Percentiles rank a stretch among this genome's conserved stretches.
Conservation (phyloP, 139 green algal species). For the Chlorella sp. region DNA sequence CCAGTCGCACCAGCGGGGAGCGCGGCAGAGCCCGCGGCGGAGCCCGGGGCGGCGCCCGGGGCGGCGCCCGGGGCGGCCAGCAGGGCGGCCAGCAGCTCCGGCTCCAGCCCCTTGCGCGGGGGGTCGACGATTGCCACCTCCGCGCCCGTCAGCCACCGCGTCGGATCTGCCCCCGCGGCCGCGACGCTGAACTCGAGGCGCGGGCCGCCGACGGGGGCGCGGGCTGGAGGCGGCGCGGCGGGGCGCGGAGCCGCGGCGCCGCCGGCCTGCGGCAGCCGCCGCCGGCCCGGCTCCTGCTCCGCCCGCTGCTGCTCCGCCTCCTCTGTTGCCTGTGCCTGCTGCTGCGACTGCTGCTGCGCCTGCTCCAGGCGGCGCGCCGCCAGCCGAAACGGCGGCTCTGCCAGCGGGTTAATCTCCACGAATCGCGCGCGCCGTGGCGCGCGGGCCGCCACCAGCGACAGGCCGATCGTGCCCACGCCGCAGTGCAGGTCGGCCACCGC, state of each 20-base stretch:
- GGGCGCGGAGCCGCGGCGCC: not conserved
- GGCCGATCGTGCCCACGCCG: slow-evolving; percentile 78
- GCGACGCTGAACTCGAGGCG: slow-evolving; percentile 56
- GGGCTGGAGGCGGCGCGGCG: too few species aligned
- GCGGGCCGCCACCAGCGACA: slow-evolving; percentile 54
- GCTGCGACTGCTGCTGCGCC: not conserved
- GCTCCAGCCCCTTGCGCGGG: slow-evolving; percentile 74
- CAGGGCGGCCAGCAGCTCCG: slow-evolving; percentile 52
- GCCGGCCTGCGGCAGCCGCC: not conserved
- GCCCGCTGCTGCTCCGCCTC: not conserved
- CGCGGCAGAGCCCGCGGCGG: not conserved
- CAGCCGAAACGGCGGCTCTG: slow-evolving; percentile 36
- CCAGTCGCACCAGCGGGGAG: too few species aligned
- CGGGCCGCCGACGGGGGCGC: too few species aligned
- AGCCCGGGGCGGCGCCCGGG: not conserved
- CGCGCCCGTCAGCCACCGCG: slow-evolving; percentile 44
- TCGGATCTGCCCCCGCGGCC: slow-evolving; percentile 43
- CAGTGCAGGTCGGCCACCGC: slow-evolving; percentile 72
- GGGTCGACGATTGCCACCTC: slow-evolving; percentile 79
- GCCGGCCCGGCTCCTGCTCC: not conserved
- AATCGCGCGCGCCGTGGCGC: slow-evolving; percentile 24
- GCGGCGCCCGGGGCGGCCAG: not conserved
- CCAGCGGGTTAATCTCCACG: slow-evolving; percentile 72
- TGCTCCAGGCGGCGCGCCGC: slow-evolving; percentile 25
- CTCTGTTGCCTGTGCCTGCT: not conserved